phyloP scores from a whole-genome alignment of 2,329 filamentous ascomycete species.

The Cercospora zeae-maydis region DNA sequence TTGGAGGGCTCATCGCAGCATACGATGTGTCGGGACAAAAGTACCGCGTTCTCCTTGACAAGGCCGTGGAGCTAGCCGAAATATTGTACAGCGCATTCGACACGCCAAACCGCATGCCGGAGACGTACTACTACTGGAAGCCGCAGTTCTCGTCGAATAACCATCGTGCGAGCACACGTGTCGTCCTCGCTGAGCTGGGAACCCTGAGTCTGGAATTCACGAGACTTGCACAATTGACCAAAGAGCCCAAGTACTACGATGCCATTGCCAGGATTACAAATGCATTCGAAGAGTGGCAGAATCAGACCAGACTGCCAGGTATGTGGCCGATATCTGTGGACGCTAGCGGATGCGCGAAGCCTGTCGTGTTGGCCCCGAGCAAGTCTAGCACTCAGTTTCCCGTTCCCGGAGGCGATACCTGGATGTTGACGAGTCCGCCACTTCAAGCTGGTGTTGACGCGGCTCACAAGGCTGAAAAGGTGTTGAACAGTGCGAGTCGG shows the following conservation, averaged over 20 bases:
- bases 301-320: conserved; percentile 66
- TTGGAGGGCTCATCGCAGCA: conserved; percentile 79
- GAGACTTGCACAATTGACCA: conserved; percentile 78
- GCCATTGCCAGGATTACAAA: conserved; percentile 82
- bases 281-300: conserved; percentile 71
- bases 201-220: conserved; percentile 87
- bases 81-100: conserved; percentile 81
- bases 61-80: conserved; percentile 75
- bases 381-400: conserved; percentile 17
- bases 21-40: conserved; percentile 75
- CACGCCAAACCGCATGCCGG: conserved; percentile 89
- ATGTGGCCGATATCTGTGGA: conserved; percentile 78
- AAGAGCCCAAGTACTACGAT: conserved; percentile 80
- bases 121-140: conserved; percentile 75
- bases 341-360: conserved; percentile 69
- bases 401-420: conserved; percentile 25
- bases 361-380: conserved; percentile 20
- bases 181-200: conserved; percentile 66
- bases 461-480: conserved; percentile 13
- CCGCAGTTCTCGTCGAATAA: conserved; percentile 61
- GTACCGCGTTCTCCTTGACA: conserved; percentile 68
- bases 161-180: conserved; percentile 56
- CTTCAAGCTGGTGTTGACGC: conserved; percentile 14
- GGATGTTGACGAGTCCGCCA: conserved; percentile 22
- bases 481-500: conserved; percentile 6